phyloP scores from a whole-genome alignment of 495 filamentous ascomycete genomes.

The Lasiosphaeriaceae sp. region DNA sequence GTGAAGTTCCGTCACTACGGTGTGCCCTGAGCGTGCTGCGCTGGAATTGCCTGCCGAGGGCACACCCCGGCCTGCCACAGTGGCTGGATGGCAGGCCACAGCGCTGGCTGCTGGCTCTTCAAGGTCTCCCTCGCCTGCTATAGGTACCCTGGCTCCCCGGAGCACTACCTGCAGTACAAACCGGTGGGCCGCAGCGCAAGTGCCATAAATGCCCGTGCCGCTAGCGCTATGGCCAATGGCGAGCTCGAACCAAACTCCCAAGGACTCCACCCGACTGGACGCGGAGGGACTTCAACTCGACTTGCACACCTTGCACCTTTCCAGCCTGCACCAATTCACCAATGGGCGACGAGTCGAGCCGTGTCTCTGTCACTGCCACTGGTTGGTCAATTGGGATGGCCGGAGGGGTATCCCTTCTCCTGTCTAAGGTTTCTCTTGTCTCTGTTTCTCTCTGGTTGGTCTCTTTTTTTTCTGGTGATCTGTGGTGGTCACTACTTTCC shows the following conservation, averaged over 20 bases:
- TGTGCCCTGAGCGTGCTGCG: not conserved
- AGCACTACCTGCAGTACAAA: constrained; percentile 24
- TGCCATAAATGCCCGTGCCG: constrained; percentile 25
- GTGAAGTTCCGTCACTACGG: not conserved
- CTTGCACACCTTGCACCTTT: not conserved
- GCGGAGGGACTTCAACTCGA: not conserved
- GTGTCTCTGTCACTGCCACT: constrained; percentile 4
- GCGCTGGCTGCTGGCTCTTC: not conserved
- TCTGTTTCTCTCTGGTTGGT: not conserved
- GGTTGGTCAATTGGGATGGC: not conserved
- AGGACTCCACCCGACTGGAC: constrained; percentile 25
- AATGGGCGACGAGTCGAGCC: constrained; percentile 12
- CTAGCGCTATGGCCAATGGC: constrained; percentile 18
- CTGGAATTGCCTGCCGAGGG: no score
- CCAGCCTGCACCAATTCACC: constrained; percentile 8
- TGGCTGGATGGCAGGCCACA: not conserved
- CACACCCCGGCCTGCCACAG: no score
- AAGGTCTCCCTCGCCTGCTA: constrained; percentile 1
- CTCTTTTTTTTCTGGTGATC: no score
- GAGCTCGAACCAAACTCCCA: constrained; percentile 21
- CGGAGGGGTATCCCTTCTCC: not conserved
- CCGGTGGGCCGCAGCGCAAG: constrained; percentile 14
- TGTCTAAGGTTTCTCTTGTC: not conserved
- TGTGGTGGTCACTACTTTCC: no score
- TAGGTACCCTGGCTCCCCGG: constrained; percentile 6